Evolutionary conservation across 164 flowering plant genomes (phyloP), one percentile per base, ranked within the genome.

Genomic region (Umbellularia californica): DNA sequence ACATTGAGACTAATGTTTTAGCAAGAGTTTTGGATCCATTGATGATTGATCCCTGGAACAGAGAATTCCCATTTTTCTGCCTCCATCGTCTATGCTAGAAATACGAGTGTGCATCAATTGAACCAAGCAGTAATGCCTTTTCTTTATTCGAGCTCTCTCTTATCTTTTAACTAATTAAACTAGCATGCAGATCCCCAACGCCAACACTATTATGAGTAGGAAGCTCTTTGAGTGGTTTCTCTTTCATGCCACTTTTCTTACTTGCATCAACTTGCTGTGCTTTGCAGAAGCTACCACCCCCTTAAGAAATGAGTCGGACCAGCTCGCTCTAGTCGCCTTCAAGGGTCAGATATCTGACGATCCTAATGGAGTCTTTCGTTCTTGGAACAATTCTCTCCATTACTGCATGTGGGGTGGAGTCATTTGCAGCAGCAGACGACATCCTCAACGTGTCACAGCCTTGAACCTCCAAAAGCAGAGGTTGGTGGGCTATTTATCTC

Each of bases 351-450:
- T 75, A 68, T 65, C 69, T 41, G 72, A 50, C 19, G 85, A 80
- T 68, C 85, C 84, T 0, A 47, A 58, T 0, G 27, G 72, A 2
- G 41, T 76, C 22, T 14, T 83, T 77, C 72, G 62, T 50, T 83
- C 86, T 7, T 85, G 85, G 86, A 83, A 82, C 51, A 41, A 63
- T 68, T 74, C 81, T n/a, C 11, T 70, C 47, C 74, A 76, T 74
- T 77, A 79, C 63, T 82, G 85, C 70, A 51, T 74, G 10, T 84
- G 88, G 88, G 14, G 3, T 3, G 86, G 88, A 3, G 79, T 84
- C 17, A 64, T 65, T 5, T 85, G 85, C 80, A 70, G 76, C 80
- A 70, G 76, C 20, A 68, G 13, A n/a, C 64, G 51, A 71, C 51
- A 58, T 11, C 66, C 60, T 55, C 25, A 55, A 22, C 74, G 88